phyloP scores from a whole-genome alignment of 2,329 filamentous ascomycete species.

The Trichoderma koningii region DNA sequence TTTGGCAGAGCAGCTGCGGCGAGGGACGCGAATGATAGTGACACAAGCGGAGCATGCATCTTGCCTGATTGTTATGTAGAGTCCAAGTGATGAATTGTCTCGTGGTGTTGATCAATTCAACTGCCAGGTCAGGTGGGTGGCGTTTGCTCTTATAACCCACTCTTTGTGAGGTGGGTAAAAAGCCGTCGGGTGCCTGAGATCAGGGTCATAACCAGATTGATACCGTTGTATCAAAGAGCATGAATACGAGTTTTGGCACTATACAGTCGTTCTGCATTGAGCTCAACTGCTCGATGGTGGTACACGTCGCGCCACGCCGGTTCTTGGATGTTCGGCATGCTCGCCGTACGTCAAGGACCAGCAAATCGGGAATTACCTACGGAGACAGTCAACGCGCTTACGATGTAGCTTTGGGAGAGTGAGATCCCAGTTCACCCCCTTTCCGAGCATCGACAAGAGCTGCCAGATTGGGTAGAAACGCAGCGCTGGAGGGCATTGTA shows the following conservation, averaged over 20 bases:
- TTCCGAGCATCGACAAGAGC: neutral
- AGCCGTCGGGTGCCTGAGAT: no score
- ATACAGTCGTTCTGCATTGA: neutral
- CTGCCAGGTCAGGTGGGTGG: neutral
- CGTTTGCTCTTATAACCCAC: conserved; percentile 2
- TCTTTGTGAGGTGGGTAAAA: no score
- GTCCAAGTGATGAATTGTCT: neutral
- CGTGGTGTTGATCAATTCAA: neutral
- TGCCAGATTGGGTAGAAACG: neutral
- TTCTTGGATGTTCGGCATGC: neutral
- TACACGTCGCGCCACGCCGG: neutral
- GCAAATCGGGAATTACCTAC: neutral
- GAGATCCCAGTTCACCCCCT: neutral
- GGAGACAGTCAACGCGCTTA: neutral
- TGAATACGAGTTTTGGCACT: neutral
- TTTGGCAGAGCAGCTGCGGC: conserved; percentile 11
- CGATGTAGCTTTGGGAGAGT: no score
- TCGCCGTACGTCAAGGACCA: neutral
- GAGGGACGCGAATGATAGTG: conserved; percentile 8
- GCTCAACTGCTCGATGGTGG: no score
- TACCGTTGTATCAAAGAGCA: neutral
- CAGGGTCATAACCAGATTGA: no score
- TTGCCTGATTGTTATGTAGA: neutral
- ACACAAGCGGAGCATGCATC: conserved; percentile 4
- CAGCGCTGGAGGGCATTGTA: neutral